Percentiles rank a stretch among this genome's conserved stretches.
Conservation (phyloP, 441 rosid genomes). For the Lepidium campestre region DNA sequence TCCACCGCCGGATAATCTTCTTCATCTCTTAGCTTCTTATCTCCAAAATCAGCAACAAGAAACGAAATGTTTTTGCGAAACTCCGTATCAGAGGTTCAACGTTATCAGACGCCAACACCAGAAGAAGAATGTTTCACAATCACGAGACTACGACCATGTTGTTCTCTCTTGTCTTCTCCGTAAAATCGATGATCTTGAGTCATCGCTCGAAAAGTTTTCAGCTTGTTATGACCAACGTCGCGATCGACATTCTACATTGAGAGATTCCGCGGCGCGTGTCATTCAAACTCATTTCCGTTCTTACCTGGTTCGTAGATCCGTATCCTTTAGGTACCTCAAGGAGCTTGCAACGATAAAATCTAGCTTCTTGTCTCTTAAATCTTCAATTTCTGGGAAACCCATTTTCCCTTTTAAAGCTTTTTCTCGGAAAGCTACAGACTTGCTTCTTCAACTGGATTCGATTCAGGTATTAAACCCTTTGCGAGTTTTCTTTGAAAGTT, state of each 20-base stretch:
- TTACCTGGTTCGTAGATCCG: constrained; percentile 73
- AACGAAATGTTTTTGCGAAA: constrained; percentile 5
- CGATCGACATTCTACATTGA: constrained; percentile 30
- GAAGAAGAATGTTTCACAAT: constrained; percentile 13
- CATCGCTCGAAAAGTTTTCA: constrained; percentile 46
- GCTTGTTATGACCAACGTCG: constrained; percentile 14
- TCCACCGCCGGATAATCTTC: constrained; percentile 39
- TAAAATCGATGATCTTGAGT: constrained; percentile 66
- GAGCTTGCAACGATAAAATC: constrained; percentile 70
- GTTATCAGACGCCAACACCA: background rate
- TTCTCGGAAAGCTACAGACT: constrained; percentile 52
- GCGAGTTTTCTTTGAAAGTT: background rate
- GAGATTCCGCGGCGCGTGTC: constrained; percentile 78
- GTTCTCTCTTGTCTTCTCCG: constrained; percentile 58
- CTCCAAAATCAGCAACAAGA: constrained; percentile 37
- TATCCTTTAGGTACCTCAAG: constrained; percentile 70
- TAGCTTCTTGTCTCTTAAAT: constrained; percentile 52
- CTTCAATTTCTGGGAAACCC: constrained; percentile 46
- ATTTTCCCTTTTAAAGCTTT: constrained; percentile 37
- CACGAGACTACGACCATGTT: constrained; percentile 15
- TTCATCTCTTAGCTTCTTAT: constrained; percentile 43
- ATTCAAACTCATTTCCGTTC: constrained; percentile 80
- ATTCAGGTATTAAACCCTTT: constrained; percentile 47
- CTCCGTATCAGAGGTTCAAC: background rate
- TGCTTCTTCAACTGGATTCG: constrained; percentile 69